Base-by-base conservation (phyloP, 148 eudicot genomes). In the Chenopodium quinoa region DNA sequence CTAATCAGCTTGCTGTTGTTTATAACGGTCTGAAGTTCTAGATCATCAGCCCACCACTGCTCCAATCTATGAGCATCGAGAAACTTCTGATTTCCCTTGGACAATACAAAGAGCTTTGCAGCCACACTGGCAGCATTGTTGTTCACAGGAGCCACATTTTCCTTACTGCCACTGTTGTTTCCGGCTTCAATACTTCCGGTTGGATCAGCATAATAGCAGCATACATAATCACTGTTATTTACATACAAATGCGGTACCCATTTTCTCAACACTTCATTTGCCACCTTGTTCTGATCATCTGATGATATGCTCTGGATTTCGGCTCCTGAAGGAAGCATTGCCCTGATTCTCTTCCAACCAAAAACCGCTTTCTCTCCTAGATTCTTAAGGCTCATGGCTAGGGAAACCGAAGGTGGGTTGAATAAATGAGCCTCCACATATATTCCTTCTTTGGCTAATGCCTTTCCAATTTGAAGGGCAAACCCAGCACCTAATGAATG, bases 31-130 rank as follows among this genome's bases (percentile, higher is more conserved):
- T 90, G 93, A 23, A 93, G 87, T 71, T 94, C 97, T 81, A 93
- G 84, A 69, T 94, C 98, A 81, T 94, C 98, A 14, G 95, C 89
- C 98, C 98, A 94, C 98, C 98, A 94, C 73, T 94, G 98, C 77
- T 94, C 97, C 82, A 94, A 71, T 34, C 93, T 87, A 77, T 94
- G 98, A 31, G 98, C 98, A 68, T 94, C 97, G 0, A 93, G 86
- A 77, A 94, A 94, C 88, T 89, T 94, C 84, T 94, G 98, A 80
- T 93, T 94, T 19, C 94, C 97, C 84, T 90, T 94, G 0, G 97
- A 91, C 84, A 91, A 81, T 75, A 94, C 95, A 82, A 91, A 94
- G 20, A 94, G 90, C 82, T 94, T 94, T 2, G 92, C 96, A 25
- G 86, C 86, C 31, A 52, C 62, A 63, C 27, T 84, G 29, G 78